phyloP scores from a whole-genome alignment of 352 stramenopile genomes.

The Halophytophthora batemanensis region DNA sequence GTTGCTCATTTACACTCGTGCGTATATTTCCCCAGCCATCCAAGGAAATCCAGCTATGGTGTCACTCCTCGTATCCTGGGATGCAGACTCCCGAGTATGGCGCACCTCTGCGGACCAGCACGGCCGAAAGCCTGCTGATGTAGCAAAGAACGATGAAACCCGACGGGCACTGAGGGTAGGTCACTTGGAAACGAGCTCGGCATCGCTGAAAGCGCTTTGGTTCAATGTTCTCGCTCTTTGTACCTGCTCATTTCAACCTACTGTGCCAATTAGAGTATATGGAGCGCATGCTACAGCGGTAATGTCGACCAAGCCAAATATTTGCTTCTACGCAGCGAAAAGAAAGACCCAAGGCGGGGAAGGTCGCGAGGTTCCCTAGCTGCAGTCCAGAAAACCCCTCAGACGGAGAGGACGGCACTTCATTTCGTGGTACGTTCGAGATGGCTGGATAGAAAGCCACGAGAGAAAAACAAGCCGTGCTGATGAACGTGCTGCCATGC shows the following conservation, averaged over 20 bases:
- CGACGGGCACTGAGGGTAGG: conserved; percentile 32
- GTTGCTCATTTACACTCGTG: not conserved
- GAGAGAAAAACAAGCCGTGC: not conserved
- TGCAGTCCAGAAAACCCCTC: conserved; percentile 26
- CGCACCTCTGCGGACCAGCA: conserved; percentile 24
- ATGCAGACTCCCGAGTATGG: conserved; percentile 37
- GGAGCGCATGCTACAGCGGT: conserved; percentile 32
- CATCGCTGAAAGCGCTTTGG: not conserved
- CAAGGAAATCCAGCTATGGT: conserved; percentile 28
- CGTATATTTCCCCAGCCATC: conserved; percentile 15
- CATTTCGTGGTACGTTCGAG: conserved; percentile 39
- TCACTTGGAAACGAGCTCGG: not conserved
- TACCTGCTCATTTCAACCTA: not conserved
- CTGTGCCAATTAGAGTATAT: conserved; percentile 29
- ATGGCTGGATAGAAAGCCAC: not conserved
- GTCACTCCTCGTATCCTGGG: conserved; percentile 45
- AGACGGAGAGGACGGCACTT: conserved; percentile 36
- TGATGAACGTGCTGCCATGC: not conserved
- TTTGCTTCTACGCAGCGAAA: conserved; percentile 15
- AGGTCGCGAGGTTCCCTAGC: conserved; percentile 2
- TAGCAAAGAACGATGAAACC: conserved; percentile 27
- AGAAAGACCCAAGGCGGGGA: not conserved
- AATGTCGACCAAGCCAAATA: conserved; percentile 26
- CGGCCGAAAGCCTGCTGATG: conserved; percentile 32
- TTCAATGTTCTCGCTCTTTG: not conserved